Conservation (phyloP, 1,284 basidiomycete genomes). For the Apiotrichum porosum region DNA sequence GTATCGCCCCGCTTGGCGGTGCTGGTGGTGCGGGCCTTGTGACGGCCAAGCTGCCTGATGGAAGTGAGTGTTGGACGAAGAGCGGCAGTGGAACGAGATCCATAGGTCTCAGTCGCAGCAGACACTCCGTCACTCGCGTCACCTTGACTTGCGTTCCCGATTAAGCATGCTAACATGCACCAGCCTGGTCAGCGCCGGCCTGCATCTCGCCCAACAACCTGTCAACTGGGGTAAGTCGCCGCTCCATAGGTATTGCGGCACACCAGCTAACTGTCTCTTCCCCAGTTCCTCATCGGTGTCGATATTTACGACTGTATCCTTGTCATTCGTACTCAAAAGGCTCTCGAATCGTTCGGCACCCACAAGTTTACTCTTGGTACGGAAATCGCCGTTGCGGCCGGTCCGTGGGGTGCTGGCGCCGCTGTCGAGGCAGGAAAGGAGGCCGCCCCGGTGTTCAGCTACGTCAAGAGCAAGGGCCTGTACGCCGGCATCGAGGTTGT, state of each 20-base stretch:
- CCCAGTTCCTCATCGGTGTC: conserved; percentile 47
- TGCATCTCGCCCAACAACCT: conserved; percentile 54
- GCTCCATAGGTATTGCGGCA: neutral
- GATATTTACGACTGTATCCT: conserved; percentile 52
- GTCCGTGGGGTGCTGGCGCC: conserved; percentile 53
- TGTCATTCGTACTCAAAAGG: conserved; percentile 51
- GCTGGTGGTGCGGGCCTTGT: conserved; percentile 53
- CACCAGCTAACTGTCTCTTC: neutral
- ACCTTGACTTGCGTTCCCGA: neutral
- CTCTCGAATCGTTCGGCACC: conserved; percentile 52
- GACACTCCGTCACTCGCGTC: no score
- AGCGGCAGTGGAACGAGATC: no score
- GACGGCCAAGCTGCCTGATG: conserved; percentile 49
- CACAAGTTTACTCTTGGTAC: conserved; percentile 54
- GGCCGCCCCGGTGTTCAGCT: conserved; percentile 48
- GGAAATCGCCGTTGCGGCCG: conserved; percentile 53
- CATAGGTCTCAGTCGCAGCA: no score
- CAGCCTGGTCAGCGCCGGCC: conserved; percentile 54
- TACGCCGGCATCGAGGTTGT: conserved; percentile 52
- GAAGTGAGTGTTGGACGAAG: conserved; percentile 48
- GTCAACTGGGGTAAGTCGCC: conserved; percentile 38
- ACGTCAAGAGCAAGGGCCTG: conserved; percentile 48
- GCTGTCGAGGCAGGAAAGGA: conserved; percentile 51
- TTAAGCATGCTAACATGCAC: neutral
- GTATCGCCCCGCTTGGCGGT: conserved; percentile 54